phyloP scores from a whole-genome alignment of 176 grass and related monocot species.

The Alloteropsis semialata region DNA sequence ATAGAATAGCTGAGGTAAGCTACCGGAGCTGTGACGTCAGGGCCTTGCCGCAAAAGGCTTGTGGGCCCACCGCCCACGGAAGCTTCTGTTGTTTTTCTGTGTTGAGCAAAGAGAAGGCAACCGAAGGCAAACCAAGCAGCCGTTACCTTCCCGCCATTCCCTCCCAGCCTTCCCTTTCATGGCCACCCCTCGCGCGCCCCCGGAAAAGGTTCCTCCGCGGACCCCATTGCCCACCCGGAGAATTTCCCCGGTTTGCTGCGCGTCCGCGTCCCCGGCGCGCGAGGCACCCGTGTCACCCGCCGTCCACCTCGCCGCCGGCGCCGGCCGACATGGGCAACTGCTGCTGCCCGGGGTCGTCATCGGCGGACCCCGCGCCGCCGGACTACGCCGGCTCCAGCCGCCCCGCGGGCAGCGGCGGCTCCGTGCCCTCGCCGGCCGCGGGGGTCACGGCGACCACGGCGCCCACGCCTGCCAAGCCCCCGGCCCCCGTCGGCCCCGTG shows the following conservation, averaged over 20 bases:
- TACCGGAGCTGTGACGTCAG: background rate
- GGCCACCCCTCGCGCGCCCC: background rate
- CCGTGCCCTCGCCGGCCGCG: background rate
- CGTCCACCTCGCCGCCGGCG: constrained; percentile 28
- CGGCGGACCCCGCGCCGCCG: background rate
- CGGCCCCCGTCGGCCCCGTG: constrained; percentile 56
- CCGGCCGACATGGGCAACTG: constrained; percentile 57
- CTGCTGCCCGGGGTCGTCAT: constrained; percentile 47
- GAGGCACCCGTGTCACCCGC: background rate
- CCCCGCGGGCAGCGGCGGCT: constrained; percentile 6
- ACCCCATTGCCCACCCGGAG: constrained; percentile 21
- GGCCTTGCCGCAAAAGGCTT: background rate
- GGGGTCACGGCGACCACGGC: background rate
- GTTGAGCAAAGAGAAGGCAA: constrained; percentile 1
- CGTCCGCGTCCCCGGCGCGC: constrained; percentile 23
- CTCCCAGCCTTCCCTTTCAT: constrained; percentile 52
- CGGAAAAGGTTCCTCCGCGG: constrained; percentile 11
- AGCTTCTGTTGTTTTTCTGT: constrained; percentile 24
- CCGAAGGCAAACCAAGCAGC: constrained; percentile 11
- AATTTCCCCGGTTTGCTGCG: constrained; percentile 1
- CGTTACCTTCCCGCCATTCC: constrained; percentile 57
- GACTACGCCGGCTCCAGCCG: background rate
- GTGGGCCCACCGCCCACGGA: background rate
- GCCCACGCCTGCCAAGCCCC: constrained; percentile 31
- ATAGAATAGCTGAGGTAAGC: background rate